A percentile compares a stretch with the other conserved stretches of the same genome.
Conservation (phyloP, 139 green algal species). For the Micromonas pusilla region DNA sequence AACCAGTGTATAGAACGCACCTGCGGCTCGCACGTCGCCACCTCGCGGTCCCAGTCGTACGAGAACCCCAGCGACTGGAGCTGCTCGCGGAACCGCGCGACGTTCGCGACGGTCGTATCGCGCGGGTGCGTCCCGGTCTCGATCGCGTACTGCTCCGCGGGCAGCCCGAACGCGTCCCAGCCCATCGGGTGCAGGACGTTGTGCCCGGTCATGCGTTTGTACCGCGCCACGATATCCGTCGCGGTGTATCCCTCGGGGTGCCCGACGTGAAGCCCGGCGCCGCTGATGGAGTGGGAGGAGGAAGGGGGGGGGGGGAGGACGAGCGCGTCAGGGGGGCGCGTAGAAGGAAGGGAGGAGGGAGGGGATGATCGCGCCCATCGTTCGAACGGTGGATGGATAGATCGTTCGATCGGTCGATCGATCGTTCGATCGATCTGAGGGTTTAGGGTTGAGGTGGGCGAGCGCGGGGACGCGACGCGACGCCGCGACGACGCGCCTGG, state of each 20-base stretch:
- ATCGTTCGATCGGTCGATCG: background rate
- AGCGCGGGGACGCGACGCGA: background rate
- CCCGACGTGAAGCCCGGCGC: slow-evolving; percentile 52
- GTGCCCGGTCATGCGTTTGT: slow-evolving; percentile 89
- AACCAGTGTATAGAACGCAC: no score
- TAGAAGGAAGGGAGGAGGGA: background rate
- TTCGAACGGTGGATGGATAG: background rate
- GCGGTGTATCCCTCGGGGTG: slow-evolving; percentile 57
- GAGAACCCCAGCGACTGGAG: slow-evolving; percentile 89
- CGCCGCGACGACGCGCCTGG: slow-evolving; percentile 65
- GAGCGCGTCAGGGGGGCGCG: no score
- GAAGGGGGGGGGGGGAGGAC: background rate
- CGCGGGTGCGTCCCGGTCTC: slow-evolving; percentile 89
- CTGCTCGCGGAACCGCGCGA: slow-evolving; percentile 84
- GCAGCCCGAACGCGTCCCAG: slow-evolving; percentile 97
- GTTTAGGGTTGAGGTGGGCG: background rate
- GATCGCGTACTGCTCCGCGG: slow-evolving; percentile 96
- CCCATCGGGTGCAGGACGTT: slow-evolving; percentile 99
- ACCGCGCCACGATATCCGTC: slow-evolving; percentile 89
- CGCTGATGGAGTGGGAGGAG: slow-evolving; percentile 31
- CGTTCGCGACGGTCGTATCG: slow-evolving; percentile 79
- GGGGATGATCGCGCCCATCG: background rate
- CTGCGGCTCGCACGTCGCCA: no score
- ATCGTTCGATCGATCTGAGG: background rate
- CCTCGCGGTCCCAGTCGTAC: slow-evolving; percentile 86